phyloP scores from a whole-genome alignment of 2,329 filamentous ascomycete species.

The Fusarium duplospermum region DNA sequence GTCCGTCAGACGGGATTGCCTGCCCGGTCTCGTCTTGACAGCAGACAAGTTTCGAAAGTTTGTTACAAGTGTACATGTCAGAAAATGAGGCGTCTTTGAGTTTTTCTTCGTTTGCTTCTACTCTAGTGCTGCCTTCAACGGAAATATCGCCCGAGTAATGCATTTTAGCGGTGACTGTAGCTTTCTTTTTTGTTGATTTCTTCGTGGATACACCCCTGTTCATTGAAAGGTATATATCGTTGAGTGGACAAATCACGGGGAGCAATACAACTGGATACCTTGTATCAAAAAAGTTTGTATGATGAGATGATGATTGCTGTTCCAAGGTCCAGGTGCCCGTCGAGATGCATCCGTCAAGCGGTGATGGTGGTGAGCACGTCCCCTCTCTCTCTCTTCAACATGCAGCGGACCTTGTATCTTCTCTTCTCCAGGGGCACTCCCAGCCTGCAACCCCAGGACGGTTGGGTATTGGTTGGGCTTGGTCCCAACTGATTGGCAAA shows the following conservation, averaged over 20 bases:
- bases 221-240: neutral
- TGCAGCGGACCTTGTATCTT: neutral
- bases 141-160: neutral
- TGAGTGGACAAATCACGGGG: neutral
- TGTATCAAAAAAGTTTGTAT: neutral
- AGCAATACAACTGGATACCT: too few relatives aligned
- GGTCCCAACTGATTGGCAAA: neutral
- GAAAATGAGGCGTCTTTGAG: neutral
- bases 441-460: neutral
- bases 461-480: neutral
- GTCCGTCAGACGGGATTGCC: neutral
- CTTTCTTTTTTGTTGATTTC: neutral
- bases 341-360: slow-evolving; percentile 11
- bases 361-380: slow-evolving; percentile 31
- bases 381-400: neutral
- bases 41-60: neutral
- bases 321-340: slow-evolving; percentile 8
- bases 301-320: neutral
- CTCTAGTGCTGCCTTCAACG: neutral
- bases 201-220: slow-evolving; percentile 16
- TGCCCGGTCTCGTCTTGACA: neutral
- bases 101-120: neutral
- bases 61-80: neutral
- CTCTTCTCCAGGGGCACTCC: slow-evolving; percentile 3
- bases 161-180: neutral